Conservation (phyloP, 306 rosid species). For the Mucuna pruriens region DNA sequence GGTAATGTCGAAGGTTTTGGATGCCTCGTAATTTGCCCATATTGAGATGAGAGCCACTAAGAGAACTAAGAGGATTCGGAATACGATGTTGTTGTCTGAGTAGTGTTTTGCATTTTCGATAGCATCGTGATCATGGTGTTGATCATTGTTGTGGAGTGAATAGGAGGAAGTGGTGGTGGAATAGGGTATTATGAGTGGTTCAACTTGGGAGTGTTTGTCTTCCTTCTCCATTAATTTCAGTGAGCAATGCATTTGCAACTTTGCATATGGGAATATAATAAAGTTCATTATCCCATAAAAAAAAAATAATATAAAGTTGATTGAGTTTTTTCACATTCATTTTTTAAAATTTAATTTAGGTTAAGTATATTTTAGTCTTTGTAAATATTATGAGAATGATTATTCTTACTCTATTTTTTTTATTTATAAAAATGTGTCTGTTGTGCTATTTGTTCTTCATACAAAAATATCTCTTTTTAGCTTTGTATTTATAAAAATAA, state of each 20-base stretch:
- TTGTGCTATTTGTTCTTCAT: no score
- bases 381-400: no score
- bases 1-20: slow-evolving; percentile 60
- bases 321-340: not conserved
- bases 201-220: slow-evolving; percentile 21
- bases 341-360: no score
- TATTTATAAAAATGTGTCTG: no score
- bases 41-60: slow-evolving; percentile 48
- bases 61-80: slow-evolving; percentile 46
- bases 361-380: no score
- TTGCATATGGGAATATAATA: not conserved
- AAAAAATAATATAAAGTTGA: no score
- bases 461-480: no score
- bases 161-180: slow-evolving; percentile 6
- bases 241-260: not conserved
- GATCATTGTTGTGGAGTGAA: not conserved
- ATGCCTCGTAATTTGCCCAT: slow-evolving; percentile 71
- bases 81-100: slow-evolving; percentile 30
- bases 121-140: not conserved
- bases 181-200: slow-evolving; percentile 41
- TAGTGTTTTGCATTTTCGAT: not conserved
- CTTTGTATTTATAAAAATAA: no score
- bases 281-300: not conserved
- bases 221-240: slow-evolving; percentile 36
- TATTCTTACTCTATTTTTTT: no score